A percentile compares a stretch with the other conserved stretches of the same genome.
Evolutionary conservation across 2,329 filamentous ascomycete genomes (phyloP).

Genomic region (Xylariales sp.): DNA sequence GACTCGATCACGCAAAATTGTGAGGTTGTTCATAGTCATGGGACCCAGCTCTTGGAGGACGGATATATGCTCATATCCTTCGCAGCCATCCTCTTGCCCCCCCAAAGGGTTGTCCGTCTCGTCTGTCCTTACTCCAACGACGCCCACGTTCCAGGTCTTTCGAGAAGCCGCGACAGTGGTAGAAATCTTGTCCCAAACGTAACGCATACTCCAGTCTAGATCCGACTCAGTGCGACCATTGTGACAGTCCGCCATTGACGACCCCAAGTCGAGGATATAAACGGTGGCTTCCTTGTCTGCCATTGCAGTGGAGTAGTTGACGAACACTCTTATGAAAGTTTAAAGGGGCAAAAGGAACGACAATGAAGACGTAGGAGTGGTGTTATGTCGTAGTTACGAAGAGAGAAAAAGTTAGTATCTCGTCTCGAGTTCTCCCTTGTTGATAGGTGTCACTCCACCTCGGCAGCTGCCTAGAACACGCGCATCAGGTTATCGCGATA

Average conservation of each 20-base stretch:
- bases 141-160: constrained; percentile 80
- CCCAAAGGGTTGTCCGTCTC: constrained; percentile 76
- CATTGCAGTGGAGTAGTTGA: constrained; percentile 65
- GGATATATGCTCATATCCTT: constrained; percentile 83
- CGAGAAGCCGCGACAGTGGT: constrained; percentile 74
- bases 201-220: constrained; percentile 89
- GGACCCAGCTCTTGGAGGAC: constrained; percentile 76
- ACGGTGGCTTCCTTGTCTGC: constrained; percentile 92
- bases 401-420: not conserved
- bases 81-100: constrained; percentile 67
- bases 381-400: constrained; percentile 5
- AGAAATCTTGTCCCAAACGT: constrained; percentile 94
- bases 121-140: constrained; percentile 86
- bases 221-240: constrained; percentile 80
- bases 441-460: constrained; percentile 19
- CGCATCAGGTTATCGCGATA: constrained; percentile 32
- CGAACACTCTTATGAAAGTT: constrained; percentile 9
- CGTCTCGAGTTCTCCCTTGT: constrained; percentile 10
- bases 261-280: constrained; percentile 89
- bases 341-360: constrained; percentile 11
- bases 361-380: constrained; percentile 9
- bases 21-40: constrained; percentile 75
- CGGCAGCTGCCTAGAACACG: constrained; percentile 40
- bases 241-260: constrained; percentile 81
- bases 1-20: constrained; percentile 71